phyloP scores from a whole-genome alignment of 192 early-diverging fungal species.

The Jimgerdemannia flammicorona region DNA sequence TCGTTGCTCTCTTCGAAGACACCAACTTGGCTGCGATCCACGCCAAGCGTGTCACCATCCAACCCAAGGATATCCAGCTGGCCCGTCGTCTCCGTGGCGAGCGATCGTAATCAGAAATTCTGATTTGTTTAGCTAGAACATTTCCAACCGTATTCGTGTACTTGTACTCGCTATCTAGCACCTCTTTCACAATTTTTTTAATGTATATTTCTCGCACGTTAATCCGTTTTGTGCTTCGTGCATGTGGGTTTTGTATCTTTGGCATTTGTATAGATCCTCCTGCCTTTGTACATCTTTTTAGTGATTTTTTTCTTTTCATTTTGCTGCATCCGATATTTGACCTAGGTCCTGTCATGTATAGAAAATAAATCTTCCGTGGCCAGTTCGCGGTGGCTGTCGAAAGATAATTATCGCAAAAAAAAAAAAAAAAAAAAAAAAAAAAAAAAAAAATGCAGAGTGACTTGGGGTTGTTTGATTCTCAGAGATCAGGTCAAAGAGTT shows the following conservation, averaged over 20 bases:
- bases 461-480: too few species aligned
- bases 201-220: background rate
- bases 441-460: too few species aligned
- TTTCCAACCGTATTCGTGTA: background rate
- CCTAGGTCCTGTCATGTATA: too few species aligned
- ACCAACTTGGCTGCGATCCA: conserved; percentile 99
- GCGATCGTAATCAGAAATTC: conserved; percentile 58
- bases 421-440: too few species aligned
- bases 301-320: background rate
- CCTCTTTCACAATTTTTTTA: background rate
- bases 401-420: too few species aligned
- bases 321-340: background rate
- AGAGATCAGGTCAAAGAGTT: too few species aligned
- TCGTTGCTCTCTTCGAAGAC: conserved; percentile 91
- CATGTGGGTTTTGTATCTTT: background rate
- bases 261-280: background rate
- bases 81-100: conserved; percentile 94
- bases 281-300: background rate
- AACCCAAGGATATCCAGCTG: conserved; percentile 99
- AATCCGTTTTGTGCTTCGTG: background rate
- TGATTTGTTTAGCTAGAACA: background rate
- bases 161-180: background rate
- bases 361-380: too few species aligned
- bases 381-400: too few species aligned
- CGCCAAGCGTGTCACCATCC: conserved; percentile 99